A percentile compares a stretch with the other conserved stretches of the same genome.
These are phyloP conservation scores for bread wheat (Triticum aestivum) DNA, from an alignment of 176 grass and related monocot genomes.

Conservation along the genomic window DNA sequence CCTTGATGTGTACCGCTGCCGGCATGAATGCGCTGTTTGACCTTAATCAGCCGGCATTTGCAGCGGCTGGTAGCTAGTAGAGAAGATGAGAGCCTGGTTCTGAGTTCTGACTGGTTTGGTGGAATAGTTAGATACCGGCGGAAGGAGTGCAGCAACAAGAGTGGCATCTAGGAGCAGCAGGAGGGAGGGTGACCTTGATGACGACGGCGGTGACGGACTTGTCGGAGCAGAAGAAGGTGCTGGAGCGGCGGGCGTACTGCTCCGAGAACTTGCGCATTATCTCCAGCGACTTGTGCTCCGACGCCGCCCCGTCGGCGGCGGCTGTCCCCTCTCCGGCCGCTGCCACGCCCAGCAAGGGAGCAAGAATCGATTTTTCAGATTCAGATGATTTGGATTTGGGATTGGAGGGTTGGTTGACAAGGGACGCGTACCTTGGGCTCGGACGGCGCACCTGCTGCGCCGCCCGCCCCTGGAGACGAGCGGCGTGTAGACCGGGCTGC, in stretches of 20 bases:
- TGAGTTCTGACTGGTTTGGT: not conserved
- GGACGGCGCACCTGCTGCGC: conserved; percentile 23
- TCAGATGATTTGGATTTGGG: not conserved
- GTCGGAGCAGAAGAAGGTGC: conserved; percentile 84
- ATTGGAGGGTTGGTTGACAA: not conserved
- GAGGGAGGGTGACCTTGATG: conserved; percentile 50
- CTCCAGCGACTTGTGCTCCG: conserved; percentile 76
- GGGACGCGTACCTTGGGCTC: conserved; percentile 27
- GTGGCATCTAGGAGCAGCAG: too few relatives aligned
- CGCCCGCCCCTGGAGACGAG: not conserved
- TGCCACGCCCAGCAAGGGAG: not conserved
- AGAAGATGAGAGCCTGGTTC: not conserved
- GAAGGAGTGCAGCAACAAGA: fast-evolving
- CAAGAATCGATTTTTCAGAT: not conserved
- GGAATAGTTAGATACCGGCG: too few relatives aligned
- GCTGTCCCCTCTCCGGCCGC: not conserved
- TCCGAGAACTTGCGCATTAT: conserved; percentile 99
- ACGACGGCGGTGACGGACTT: conserved; percentile 94
- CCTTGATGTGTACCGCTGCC: not conserved
- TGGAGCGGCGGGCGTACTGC: conserved; percentile 85
- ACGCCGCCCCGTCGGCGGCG: conserved; percentile 34
- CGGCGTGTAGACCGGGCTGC: not conserved
- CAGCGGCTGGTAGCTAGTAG: not conserved
- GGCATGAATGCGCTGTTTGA: not conserved
- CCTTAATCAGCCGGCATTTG: not conserved